Base-by-base conservation (phyloP, 1,139 yeast genomes). In the Zhuliangozyma parablackwelliae region DNA sequence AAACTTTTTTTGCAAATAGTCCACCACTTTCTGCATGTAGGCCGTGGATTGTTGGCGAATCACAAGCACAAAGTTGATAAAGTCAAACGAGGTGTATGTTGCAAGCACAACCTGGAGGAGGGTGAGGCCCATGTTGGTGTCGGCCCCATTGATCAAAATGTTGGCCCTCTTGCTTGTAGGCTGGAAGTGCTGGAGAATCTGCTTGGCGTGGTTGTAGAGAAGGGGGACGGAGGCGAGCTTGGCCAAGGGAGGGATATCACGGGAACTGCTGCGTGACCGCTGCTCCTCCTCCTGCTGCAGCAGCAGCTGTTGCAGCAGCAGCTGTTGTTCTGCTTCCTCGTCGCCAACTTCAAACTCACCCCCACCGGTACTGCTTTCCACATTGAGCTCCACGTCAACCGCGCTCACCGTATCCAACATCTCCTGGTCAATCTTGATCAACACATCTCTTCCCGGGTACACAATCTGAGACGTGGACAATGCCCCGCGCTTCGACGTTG, bases 131-230 rank as follows among this genome's bases (percentile, higher is more conserved):
- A 69, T 47, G 35, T 57, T 54, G 7, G 75, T 67, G 42, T 70
- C 75, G 5, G 65, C 76, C 10, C 76, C 76, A 47, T 70, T 69
- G 36, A 70, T 65, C 32, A 70, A 51, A 8, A 70, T 48, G 33
- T 57, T 63, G 10, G 60, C 57, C 29, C 45, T 41, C 21, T 50
- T 38, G 13, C 46, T 39, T 3, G 35, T 30, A 1, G 38, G 21
- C 29, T 54, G 48, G 31, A 61, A 50, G 40, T 63, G 58, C 21
- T 54, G 46, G 28, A 69, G 57, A 3, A 64, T 61, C 41, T 66
- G 72, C 40, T 63, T 65, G 30, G 72, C 67, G 31, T 68, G 56
- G 41, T 69, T 64, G 41, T 61, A 70, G 21, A 61, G 51, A n/a
- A 63, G 56, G 0, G 72, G 68, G 34, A 67, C 63, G 0, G 59